These are phyloP conservation scores for Aphanomyces euteiches DNA, from an alignment of 352 stramenopile genomes.

Conservation along the genomic window DNA sequence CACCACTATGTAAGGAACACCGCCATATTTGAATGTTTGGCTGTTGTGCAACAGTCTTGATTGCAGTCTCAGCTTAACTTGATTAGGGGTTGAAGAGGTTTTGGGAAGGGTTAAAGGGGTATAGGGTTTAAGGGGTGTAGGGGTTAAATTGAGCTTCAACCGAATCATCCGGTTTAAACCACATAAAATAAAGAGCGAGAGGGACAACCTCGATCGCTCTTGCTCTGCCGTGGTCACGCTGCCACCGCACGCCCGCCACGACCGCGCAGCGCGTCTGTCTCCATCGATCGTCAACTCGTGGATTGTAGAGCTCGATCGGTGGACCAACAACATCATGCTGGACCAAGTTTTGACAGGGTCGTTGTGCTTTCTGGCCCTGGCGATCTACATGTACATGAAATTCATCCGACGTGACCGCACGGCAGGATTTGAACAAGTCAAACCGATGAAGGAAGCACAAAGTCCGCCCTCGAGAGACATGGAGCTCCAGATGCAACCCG, in stretches of 20 bases:
- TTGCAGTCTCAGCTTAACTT: too few relatives aligned
- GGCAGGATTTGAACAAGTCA: slow-evolving; percentile 46
- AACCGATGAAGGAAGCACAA: slow-evolving; percentile 18
- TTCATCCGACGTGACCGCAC: slow-evolving; percentile 75
- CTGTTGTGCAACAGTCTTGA: too few relatives aligned
- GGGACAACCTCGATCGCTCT: background rate
- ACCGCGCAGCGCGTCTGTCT: background rate
- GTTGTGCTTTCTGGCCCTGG: slow-evolving; percentile 81
- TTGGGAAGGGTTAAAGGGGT: too few relatives aligned
- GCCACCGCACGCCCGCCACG: background rate
- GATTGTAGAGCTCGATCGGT: slow-evolving; percentile 15
- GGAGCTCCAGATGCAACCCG: background rate
- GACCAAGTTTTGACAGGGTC: slow-evolving; percentile 83
- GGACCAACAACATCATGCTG: slow-evolving; percentile 36
- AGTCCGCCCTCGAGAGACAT: slow-evolving; percentile 17
- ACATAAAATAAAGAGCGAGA: too few relatives aligned
- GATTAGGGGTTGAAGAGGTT: too few relatives aligned
- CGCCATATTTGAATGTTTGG: too few relatives aligned
- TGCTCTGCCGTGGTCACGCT: background rate
- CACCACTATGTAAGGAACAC: too few relatives aligned
- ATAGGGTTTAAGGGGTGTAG: too few relatives aligned
- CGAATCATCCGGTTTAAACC: too few relatives aligned
- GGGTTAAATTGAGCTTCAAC: too few relatives aligned
- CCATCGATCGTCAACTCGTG: slow-evolving; percentile 20
- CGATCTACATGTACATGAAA: slow-evolving; percentile 86